phyloP scores from a whole-genome alignment of 2,329 filamentous ascomycete genomes.

The Verticillium tricorpus region DNA sequence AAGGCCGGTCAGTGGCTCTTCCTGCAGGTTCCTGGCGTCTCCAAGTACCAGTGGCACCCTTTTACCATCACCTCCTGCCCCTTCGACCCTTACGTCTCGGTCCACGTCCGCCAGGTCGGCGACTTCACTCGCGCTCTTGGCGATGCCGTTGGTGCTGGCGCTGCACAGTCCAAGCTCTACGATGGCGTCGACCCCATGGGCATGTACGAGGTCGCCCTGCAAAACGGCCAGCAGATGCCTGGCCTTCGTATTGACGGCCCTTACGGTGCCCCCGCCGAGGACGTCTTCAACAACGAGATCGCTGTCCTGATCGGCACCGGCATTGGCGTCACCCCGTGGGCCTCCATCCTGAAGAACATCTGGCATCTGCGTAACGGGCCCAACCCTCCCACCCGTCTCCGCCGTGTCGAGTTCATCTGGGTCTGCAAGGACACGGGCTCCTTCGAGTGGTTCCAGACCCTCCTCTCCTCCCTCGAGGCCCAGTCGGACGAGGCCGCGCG shows the following conservation, averaged over 20 bases:
- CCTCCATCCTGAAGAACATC: slow-evolving; percentile 90
- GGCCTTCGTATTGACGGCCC: slow-evolving; percentile 86
- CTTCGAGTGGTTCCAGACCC: slow-evolving; percentile 98
- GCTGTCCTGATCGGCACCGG: slow-evolving; percentile 81
- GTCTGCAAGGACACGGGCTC: slow-evolving; percentile 92
- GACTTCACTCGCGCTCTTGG: slow-evolving; percentile 95
- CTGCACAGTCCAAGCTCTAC: slow-evolving; percentile 83
- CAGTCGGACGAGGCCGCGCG: slow-evolving; percentile 71
- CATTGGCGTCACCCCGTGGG: slow-evolving; percentile 85
- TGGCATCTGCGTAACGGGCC: slow-evolving; percentile 91
- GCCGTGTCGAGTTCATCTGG: slow-evolving; percentile 98
- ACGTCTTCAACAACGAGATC: slow-evolving; percentile 92
- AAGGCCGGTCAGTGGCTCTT: slow-evolving; percentile 99
- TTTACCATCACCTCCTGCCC: slow-evolving; percentile 99
- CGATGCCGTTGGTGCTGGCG: slow-evolving; percentile 87
- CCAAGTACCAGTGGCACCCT: slow-evolving; percentile 91
- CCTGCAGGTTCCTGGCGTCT: slow-evolving; percentile 86
- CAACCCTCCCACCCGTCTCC: slow-evolving; percentile 82
- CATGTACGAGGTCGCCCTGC: slow-evolving; percentile 95
- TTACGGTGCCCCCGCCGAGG: slow-evolving; percentile 94
- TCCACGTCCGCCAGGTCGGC: slow-evolving; percentile 93
- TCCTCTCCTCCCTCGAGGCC: slow-evolving; percentile 83
- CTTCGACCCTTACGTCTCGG: slow-evolving; percentile 87
- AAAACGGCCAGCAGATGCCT: slow-evolving; percentile 92
- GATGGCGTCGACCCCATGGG: slow-evolving; percentile 87